These are phyloP conservation scores for Cystobasidium pallidum DNA, from an alignment of 1,284 basidiomycete genomes.

Conservation along the genomic window DNA sequence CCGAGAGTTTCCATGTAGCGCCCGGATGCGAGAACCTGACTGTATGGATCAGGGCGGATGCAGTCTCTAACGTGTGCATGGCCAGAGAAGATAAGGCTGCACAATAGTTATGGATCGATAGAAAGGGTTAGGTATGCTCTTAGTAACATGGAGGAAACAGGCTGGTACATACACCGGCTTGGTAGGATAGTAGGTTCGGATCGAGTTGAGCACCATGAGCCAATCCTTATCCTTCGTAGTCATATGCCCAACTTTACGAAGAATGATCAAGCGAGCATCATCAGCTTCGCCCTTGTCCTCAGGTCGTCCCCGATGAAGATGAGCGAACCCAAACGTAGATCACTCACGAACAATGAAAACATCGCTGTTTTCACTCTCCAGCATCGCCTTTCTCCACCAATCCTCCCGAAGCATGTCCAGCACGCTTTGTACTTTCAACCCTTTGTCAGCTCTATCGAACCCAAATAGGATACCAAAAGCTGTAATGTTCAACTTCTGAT, in stretches of 20 bases:
- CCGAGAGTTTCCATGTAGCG: slow-evolving; percentile 56
- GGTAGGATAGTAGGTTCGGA: slow-evolving; percentile 49
- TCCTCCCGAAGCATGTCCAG: slow-evolving; percentile 50
- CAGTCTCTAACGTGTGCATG: slow-evolving; percentile 52
- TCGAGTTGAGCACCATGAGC: slow-evolving; percentile 48
- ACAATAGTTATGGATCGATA: background rate
- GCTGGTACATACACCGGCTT: slow-evolving; percentile 49
- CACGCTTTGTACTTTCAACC: slow-evolving; percentile 46
- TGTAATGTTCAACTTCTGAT: slow-evolving; percentile 51
- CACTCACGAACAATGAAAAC: slow-evolving; percentile 52
- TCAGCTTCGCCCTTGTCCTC: background rate
- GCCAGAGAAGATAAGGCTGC: slow-evolving; percentile 42
- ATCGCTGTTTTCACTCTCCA: slow-evolving; percentile 46
- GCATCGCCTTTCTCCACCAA: slow-evolving; percentile 53
- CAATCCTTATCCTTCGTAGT: slow-evolving; percentile 51
- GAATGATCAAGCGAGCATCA: too few relatives aligned
- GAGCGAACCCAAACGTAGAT: background rate
- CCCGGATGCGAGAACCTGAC: slow-evolving; percentile 53
- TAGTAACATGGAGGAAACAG: background rate
- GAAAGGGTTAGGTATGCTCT: background rate
- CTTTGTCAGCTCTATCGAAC: slow-evolving; percentile 50
- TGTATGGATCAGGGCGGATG: slow-evolving; percentile 51
- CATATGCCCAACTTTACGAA: slow-evolving; percentile 33
- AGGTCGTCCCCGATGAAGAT: background rate
- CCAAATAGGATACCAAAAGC: slow-evolving; percentile 54